phyloP scores from a whole-genome alignment of 2,329 filamentous ascomycete genomes.

The Cytospora leucostoma region DNA sequence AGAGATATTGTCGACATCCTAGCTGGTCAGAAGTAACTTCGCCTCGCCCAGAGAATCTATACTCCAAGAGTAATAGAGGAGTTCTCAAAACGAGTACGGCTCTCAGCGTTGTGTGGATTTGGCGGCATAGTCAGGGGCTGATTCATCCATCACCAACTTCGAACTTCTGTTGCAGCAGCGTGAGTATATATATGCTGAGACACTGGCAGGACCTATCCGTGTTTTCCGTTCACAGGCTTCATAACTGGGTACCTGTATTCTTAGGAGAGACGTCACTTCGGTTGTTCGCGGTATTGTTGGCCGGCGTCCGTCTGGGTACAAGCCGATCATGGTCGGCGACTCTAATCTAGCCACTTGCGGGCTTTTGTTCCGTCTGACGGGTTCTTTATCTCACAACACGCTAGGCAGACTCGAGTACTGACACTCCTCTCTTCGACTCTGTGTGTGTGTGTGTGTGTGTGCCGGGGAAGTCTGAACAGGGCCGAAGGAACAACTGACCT shows the following conservation, averaged over 20 bases:
- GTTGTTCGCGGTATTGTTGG: neutral
- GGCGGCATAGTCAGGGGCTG: neutral
- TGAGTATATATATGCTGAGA: neutral
- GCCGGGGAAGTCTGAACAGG: neutral
- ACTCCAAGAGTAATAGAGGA: neutral
- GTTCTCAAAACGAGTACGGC: neutral
- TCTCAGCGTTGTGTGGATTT: neutral
- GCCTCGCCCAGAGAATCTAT: neutral
- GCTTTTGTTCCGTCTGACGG: neutral
- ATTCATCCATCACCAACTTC: neutral
- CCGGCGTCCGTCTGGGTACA: neutral
- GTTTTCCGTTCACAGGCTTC: neutral
- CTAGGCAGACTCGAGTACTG: neutral
- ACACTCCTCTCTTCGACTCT: neutral
- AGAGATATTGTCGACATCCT: constrained; percentile 29
- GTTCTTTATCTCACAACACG: neutral
- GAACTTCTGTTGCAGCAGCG: neutral
- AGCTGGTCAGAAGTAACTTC: neutral
- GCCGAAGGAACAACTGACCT: neutral
- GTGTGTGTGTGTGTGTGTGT: neutral
- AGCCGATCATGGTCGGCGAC: neutral
- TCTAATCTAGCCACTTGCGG: neutral
- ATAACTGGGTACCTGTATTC: neutral
- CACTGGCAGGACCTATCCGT: neutral
- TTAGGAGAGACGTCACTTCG: neutral